These are phyloP conservation scores for Daldinia decipiens DNA, from an alignment of 495 filamentous ascomycete genomes.

Conservation along the genomic window DNA sequence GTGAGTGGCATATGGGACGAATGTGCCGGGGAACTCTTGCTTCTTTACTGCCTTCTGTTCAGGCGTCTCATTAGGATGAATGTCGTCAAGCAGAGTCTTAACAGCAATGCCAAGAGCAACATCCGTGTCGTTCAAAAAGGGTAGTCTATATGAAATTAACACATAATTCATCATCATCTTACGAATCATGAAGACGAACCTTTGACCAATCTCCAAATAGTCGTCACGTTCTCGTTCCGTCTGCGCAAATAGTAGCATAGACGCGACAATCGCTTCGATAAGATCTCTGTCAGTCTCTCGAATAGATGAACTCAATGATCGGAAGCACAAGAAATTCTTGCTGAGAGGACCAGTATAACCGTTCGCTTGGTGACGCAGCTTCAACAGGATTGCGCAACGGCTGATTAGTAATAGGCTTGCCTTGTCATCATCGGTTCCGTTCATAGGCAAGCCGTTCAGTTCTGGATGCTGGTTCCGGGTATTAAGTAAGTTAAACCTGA, in stretches of 20 bases:
- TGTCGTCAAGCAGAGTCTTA: slow-evolving; percentile 91
- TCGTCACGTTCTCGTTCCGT: slow-evolving; percentile 75
- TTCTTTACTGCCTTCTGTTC: slow-evolving; percentile 69
- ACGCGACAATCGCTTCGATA: slow-evolving; percentile 80
- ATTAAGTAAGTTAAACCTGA: slow-evolving; percentile 81
- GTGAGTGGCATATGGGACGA: slow-evolving; percentile 76
- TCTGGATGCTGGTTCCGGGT: slow-evolving; percentile 64
- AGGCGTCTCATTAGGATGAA: slow-evolving; percentile 67
- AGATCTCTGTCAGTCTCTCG: slow-evolving; percentile 81
- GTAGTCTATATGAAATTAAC: slow-evolving; percentile 70
- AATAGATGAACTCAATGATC: slow-evolving; percentile 81
- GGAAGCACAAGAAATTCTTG: slow-evolving; percentile 87
- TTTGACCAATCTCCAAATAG: slow-evolving; percentile 73
- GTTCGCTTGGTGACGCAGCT: slow-evolving; percentile 81
- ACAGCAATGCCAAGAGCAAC: slow-evolving; percentile 89
- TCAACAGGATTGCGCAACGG: slow-evolving; percentile 82
- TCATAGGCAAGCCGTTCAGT: slow-evolving; percentile 60
- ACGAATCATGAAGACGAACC: slow-evolving; percentile 61
- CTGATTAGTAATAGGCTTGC: slow-evolving; percentile 80
- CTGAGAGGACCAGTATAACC: slow-evolving; percentile 96
- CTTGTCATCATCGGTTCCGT: slow-evolving; percentile 66
- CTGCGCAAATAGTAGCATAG: slow-evolving; percentile 81
- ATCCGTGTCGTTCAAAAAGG: slow-evolving; percentile 85
- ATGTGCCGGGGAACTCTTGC: slow-evolving; percentile 68
- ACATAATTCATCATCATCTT: slow-evolving; percentile 5